A percentile compares a stretch with the other conserved stretches of the same genome.
These are phyloP conservation scores for Tuber microsphaerosporum DNA, from an alignment of 495 filamentous ascomycete species.

Conservation along the genomic window DNA sequence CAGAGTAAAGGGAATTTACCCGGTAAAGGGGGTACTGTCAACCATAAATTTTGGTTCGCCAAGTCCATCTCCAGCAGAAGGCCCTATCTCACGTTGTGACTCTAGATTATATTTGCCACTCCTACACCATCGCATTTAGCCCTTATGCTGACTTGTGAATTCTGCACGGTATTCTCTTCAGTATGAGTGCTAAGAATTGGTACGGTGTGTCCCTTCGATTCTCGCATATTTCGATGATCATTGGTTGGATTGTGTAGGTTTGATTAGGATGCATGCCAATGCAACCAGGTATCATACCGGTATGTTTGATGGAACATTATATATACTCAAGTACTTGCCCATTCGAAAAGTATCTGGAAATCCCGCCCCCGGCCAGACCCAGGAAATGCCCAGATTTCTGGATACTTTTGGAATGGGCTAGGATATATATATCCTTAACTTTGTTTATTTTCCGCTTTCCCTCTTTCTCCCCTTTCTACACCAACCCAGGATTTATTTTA, in stretches of 20 bases:
- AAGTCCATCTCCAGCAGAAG: slow-evolving; percentile 39
- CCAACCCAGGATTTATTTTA: not conserved
- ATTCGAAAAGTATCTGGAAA: not conserved
- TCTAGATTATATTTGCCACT: no score
- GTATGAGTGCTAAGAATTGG: no score
- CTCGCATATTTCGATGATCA: no score
- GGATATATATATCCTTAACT: not conserved
- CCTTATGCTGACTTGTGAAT: no score
- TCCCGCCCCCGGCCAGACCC: not conserved
- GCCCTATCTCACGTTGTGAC: no score
- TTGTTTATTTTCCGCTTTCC: not conserved
- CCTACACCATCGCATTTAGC: no score
- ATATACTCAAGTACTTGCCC: not conserved
- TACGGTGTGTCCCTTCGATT: no score
- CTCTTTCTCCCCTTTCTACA: not conserved
- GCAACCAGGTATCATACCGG: no score
- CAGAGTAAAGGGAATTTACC: slow-evolving; percentile 12
- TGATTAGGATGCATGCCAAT: no score
- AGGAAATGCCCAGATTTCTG: not conserved
- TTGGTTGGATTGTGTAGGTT: no score
- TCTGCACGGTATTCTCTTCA: no score
- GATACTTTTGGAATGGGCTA: not conserved
- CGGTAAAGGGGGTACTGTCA: slow-evolving; percentile 49
- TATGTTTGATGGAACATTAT: no score
- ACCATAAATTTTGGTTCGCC: slow-evolving; percentile 58